Evolutionary conservation across 257 asterid genomes (phyloP).

Genomic region (Solanum pennellii): DNA sequence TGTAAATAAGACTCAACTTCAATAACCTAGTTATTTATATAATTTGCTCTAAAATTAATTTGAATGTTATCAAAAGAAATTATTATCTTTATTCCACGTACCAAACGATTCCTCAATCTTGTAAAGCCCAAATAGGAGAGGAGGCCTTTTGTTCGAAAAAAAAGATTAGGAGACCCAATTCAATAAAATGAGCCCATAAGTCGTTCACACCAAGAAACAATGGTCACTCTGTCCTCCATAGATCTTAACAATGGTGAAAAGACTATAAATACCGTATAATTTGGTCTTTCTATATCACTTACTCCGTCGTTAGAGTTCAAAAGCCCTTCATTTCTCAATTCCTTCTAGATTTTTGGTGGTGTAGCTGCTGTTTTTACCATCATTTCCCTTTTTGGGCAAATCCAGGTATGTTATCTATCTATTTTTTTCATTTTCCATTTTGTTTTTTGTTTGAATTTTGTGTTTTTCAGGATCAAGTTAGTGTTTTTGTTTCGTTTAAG

Average conservation of each 20-base stretch:
- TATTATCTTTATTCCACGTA: too few relatives aligned
- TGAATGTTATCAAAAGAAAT: too few relatives aligned
- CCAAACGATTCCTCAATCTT: too few relatives aligned
- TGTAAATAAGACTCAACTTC: too few relatives aligned
- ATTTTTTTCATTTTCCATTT: not conserved
- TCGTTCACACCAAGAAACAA: not conserved
- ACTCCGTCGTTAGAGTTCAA: not conserved
- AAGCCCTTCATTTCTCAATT: not conserved
- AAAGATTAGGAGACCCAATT: too few relatives aligned
- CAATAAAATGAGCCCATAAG: not conserved
- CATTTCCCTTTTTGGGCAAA: not conserved
- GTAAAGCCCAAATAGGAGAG: too few relatives aligned
- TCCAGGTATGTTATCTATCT: not conserved
- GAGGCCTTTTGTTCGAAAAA: too few relatives aligned
- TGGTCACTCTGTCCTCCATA: not conserved
- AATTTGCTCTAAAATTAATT: too few relatives aligned
- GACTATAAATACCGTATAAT: not conserved
- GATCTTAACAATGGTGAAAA: not conserved
- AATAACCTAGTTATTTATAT: too few relatives aligned
- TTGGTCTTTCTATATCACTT: not conserved
- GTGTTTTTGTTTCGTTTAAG: conserved; percentile 2
- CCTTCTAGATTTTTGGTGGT: not conserved
- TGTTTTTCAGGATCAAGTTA: not conserved
- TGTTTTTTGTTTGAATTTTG: not conserved
- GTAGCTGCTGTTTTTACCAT: not conserved